A percentile compares a stretch with the other conserved stretches of the same genome.
phyloP scores from a whole-genome alignment of 2,329 filamentous ascomycete genomes.

The Neonectria hederae region DNA sequence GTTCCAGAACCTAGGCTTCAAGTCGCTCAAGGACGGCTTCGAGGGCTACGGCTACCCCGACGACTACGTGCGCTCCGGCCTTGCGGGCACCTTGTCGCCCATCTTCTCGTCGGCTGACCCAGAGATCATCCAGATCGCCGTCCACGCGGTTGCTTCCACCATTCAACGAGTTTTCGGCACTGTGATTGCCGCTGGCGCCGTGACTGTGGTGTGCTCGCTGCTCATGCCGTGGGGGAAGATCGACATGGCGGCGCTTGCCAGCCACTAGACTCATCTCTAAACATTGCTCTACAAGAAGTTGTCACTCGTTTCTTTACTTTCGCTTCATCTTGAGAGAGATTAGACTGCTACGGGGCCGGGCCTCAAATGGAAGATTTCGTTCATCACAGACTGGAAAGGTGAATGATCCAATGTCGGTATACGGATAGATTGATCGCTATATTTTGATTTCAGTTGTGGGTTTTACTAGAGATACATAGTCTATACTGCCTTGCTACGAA shows the following conservation, averaged over 20 bases:
- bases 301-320: neutral
- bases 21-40: conserved; percentile 1
- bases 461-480: neutral
- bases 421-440: neutral
- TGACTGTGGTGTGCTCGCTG: neutral
- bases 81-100: neutral
- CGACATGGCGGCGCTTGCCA: neutral
- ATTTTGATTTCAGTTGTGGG: neutral
- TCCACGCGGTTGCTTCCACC: neutral
- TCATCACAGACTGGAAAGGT: neutral
- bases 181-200: neutral
- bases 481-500: neutral
- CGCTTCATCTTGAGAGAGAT: neutral
- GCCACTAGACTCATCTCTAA: neutral
- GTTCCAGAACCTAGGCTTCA: conserved; percentile 19
- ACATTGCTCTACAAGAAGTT: neutral
- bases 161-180: neutral
- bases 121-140: neutral
- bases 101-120: neutral
- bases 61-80: neutral
- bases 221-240: conserved; percentile 5
- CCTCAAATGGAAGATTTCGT: neutral
- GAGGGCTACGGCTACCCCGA: neutral
- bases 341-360: neutral
- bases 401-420: neutral